These are phyloP conservation scores for Plasmodium billcollinsi DNA, from an alignment of 169 alveolate species.

Conservation along the genomic window DNA sequence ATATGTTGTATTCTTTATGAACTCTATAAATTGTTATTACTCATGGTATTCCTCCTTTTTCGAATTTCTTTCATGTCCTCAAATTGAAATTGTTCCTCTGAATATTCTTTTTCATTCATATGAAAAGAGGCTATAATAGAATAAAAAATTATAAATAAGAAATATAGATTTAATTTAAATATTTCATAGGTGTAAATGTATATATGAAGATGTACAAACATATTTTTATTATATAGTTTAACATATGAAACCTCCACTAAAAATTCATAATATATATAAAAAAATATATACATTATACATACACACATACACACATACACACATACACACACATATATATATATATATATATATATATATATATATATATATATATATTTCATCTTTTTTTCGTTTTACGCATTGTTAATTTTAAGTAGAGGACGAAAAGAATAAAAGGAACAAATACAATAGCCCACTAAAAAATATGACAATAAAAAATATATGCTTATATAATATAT, in stretches of 20 bases:
- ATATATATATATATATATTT: neutral
- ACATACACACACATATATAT: no score
- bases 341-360: no score
- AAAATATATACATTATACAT: no score
- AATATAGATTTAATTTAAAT: neutral
- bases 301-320: no score
- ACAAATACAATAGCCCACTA: conserved; percentile 72
- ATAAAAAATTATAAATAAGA: neutral
- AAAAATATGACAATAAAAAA: neutral
- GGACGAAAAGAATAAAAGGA: conserved; percentile 60
- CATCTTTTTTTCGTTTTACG: conserved; percentile 25
- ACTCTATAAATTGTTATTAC: neutral
- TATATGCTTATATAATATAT: neutral
- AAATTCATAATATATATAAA: no score
- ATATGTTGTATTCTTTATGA: neutral
- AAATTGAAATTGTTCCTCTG: conserved; percentile 5
- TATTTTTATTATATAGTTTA: no score
- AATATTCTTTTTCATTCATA: conserved; percentile 21
- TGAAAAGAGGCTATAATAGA: conserved; percentile 12
- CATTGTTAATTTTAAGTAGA: conserved; percentile 65
- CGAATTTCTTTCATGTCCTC: neutral
- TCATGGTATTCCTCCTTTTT: neutral
- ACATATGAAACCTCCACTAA: no score
- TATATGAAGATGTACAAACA: neutral
- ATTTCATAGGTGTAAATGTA: neutral